A percentile compares a stretch with the other conserved stretches of the same genome.
Conservation (phyloP, 805 yeast species). For the Candida argentea region DNA sequence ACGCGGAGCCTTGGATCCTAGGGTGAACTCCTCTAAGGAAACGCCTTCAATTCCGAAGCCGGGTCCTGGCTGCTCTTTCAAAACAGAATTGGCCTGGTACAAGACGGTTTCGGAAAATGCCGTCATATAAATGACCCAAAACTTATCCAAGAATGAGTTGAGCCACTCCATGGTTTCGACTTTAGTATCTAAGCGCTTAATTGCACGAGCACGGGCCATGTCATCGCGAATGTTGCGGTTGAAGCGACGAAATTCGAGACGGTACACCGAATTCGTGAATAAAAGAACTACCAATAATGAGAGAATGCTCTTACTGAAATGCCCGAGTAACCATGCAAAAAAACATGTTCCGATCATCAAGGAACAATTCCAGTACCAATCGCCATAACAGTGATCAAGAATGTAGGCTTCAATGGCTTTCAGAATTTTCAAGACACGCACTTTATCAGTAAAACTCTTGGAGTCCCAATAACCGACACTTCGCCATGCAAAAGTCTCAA, state of each 20-base stretch:
- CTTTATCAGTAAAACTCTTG: constrained; percentile 13
- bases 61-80: constrained; percentile 67
- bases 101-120: constrained; percentile 68
- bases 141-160: constrained; percentile 65
- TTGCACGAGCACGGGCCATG: constrained; percentile 53
- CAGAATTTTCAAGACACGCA: constrained; percentile 12
- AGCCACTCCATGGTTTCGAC: constrained; percentile 76
- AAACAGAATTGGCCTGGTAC: constrained; percentile 54
- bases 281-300: constrained; percentile 51
- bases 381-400: constrained; percentile 59
- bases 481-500: constrained; percentile 34
- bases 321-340: constrained; percentile 60
- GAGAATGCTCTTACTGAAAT: constrained; percentile 54
- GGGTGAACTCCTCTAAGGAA: constrained; percentile 64
- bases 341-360: constrained; percentile 60
- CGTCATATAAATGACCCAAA: constrained; percentile 87
- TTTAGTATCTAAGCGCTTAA: constrained; percentile 51
- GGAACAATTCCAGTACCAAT: constrained; percentile 61
- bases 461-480: constrained; percentile 30
- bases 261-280: constrained; percentile 55
- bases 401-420: constrained; percentile 47
- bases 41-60: constrained; percentile 75
- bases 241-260: constrained; percentile 66
- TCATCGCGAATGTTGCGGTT: constrained; percentile 69
- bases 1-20: constrained; percentile 75